Evolutionary conservation across 2,329 filamentous ascomycete species (phyloP), one percentile per base, ranked within the genome.

Genomic region (Monilinia laxa): DNA sequence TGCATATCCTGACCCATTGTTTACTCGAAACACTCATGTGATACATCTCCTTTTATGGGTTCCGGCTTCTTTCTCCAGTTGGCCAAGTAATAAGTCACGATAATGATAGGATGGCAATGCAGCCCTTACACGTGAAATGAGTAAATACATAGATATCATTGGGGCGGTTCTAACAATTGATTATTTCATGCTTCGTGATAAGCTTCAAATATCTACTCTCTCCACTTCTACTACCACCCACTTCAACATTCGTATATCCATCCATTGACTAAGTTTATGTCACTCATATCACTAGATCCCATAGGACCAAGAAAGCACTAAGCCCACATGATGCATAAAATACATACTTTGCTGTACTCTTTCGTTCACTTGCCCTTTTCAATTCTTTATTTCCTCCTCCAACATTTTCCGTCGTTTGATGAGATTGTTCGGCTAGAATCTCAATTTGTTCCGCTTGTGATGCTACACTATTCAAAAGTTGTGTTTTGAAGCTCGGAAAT

Each of bases 401-500:
- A 62, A 99, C 87, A 75, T 98, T 97, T 76, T 94, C 90, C 35
- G 89, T 87, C 12, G 93, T 97, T 42, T 86, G 84, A 68, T 88
- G 85, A 1, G 92, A 93, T 77, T 99, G 94, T 54, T 88, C 83
- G 42, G 97, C 92, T 25, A 99, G 83, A 76, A 95, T 91, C 68
- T 93, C 90, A 70, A 99, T 96, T 73, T 95, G 90, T 66, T 92
- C 92, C 65, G 91, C 90, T 76, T 99, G 95, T 18, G 90, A 89
- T 51, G 89, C 85, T 28, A 99, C 84, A 75, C 97, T 96, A 73
- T 87, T 87, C 52, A 95, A 92, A 16, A 99, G 88, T 64, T 94
- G 88, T 65, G 91, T 92, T 92, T 77, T 99, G 95, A 62, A 99
- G 82, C 76, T 96, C 93, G 10, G 92, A 90, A 70, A 99, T 97